Evolutionary conservation across 2,329 filamentous ascomycete species (phyloP).

Genomic region (Aureobasidium sp.): DNA sequence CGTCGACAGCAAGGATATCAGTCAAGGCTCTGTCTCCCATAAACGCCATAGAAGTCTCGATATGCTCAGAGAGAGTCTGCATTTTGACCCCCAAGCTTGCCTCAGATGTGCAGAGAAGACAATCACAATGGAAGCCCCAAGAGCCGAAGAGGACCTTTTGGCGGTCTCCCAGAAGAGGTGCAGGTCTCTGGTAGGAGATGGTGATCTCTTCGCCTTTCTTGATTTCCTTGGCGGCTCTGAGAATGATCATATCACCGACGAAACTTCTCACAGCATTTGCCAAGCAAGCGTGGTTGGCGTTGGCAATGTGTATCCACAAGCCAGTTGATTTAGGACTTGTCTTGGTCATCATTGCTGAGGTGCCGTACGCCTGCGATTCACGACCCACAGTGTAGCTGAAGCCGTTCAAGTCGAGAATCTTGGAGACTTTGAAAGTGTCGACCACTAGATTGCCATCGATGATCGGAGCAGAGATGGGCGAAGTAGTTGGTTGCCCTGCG

Average conservation of each 20-base stretch:
- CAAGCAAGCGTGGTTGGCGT: slow-evolving; percentile 40
- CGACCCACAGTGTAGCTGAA: not conserved
- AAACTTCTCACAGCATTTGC: slow-evolving; percentile 33
- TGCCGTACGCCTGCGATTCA: not conserved
- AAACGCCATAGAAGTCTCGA: not conserved
- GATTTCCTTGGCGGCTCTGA: slow-evolving; percentile 37
- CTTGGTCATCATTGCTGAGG: slow-evolving; percentile 3
- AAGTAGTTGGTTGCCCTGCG: slow-evolving; percentile 7
- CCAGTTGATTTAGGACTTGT: not conserved
- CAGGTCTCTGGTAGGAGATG: slow-evolving; percentile 5
- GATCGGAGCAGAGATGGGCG: not conserved
- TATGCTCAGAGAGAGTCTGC: not conserved
- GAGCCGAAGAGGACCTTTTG: not conserved
- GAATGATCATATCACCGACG: slow-evolving; percentile 36
- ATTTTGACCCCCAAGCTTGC: not conserved
- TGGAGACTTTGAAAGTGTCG: not conserved
- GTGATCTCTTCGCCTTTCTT: slow-evolving; percentile 21
- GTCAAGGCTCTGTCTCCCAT: not conserved
- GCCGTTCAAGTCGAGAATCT: not conserved
- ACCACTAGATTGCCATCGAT: not conserved
- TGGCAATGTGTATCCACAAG: slow-evolving; percentile 35
- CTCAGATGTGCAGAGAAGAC: not conserved
- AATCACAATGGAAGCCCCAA: not conserved
- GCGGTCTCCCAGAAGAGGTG: not conserved
- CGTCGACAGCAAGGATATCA: not conserved